Conservation (phyloP, 192 early-diverging fungal species). For the Spizellomyces punctatus region DNA sequence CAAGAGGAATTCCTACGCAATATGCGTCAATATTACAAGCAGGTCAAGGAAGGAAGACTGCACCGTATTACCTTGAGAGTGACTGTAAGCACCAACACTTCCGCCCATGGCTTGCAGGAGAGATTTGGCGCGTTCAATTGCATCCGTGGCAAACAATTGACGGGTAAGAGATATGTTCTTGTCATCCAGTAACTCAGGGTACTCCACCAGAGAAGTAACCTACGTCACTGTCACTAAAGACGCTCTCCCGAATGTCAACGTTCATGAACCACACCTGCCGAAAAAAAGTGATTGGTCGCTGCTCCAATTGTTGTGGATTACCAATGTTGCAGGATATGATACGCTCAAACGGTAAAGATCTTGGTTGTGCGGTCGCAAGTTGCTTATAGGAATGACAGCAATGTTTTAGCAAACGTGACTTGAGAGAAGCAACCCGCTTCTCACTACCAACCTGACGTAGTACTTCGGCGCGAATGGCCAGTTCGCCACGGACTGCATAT, state of each 20-base stretch:
- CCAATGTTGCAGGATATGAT: conserved; percentile 88
- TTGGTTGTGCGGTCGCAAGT: too few relatives aligned
- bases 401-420: too few relatives aligned
- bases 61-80: conserved; percentile 72
- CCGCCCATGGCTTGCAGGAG: conserved; percentile 71
- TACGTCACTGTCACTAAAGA: conserved; percentile 52
- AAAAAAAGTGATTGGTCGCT: conserved; percentile 95
- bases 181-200: conserved; percentile 71
- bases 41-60: too few relatives aligned
- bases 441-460: conserved; percentile 53
- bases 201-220: conserved; percentile 77
- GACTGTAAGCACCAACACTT: conserved; percentile 88
- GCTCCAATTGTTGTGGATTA: conserved; percentile 88
- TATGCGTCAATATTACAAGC: too few relatives aligned
- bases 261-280: conserved; percentile 68
- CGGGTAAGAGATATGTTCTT: conserved; percentile 51
- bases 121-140: conserved; percentile 78
- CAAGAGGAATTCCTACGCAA: conserved; percentile 62
- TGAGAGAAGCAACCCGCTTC: too few relatives aligned
- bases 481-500: conserved; percentile 95
- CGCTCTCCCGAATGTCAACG: neutral
- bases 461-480: conserved; percentile 91
- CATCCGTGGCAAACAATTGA: conserved; percentile 81
- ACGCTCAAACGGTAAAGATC: conserved; percentile 56
- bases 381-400: too few relatives aligned